A percentile compares a stretch with the other conserved stretches of the same genome.
Conservation (phyloP, 2,329 filamentous ascomycete genomes). For the Kalmusia sp. region DNA sequence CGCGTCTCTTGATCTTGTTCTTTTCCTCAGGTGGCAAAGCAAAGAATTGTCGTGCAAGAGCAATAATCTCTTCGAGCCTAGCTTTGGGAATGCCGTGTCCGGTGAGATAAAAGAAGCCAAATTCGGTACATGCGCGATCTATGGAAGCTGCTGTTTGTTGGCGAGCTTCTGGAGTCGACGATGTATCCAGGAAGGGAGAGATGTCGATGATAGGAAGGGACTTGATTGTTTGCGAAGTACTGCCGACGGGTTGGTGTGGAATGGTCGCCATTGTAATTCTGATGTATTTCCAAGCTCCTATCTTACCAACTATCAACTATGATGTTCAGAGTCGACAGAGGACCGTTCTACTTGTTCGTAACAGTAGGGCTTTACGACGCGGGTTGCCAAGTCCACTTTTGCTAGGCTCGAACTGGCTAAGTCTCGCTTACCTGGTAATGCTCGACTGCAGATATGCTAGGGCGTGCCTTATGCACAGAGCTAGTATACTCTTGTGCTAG, state of each 20-base stretch:
- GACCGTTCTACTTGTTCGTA: no score
- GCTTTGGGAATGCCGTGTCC: constrained; percentile 48
- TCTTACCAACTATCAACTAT: no score
- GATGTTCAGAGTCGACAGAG: no score
- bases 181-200: constrained; percentile 43
- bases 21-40: constrained; percentile 36
- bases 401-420: no score
- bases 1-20: constrained; percentile 42
- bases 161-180: constrained; percentile 21
- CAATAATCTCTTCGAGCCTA: constrained; percentile 35
- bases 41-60: constrained; percentile 46
- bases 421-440: no score
- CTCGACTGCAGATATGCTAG: no score
- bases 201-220: constrained; percentile 52
- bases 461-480: no score
- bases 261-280: background rate
- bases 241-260: background rate
- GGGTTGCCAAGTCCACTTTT: no score
- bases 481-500: no score
- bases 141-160: constrained; percentile 39
- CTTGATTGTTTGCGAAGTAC: background rate
- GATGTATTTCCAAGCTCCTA: no score
- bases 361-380: no score
- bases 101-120: constrained; percentile 54
- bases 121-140: constrained; percentile 44